phyloP scores from a whole-genome alignment of 805 yeast species.

The Diddensiella transvaalensis region DNA sequence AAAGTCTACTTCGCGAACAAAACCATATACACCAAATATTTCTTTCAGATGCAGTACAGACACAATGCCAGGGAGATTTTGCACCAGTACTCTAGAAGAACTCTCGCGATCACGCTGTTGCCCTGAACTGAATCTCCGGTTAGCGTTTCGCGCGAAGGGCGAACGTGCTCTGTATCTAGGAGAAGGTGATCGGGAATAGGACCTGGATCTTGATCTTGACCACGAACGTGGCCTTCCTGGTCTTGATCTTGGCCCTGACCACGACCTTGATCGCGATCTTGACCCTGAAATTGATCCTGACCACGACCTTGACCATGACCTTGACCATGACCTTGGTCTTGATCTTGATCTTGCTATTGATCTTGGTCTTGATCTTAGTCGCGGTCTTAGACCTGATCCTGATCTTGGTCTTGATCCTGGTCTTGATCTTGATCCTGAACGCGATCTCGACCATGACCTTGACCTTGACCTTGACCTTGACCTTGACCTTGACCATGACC shows the following conservation, averaged over 20 bases:
- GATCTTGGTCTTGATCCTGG: slow-evolving; percentile 8
- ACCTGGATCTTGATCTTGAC: no score
- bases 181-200: no score
- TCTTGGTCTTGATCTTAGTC: slow-evolving; percentile 4
- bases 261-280: slow-evolving; percentile 10
- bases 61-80: slow-evolving; percentile 6
- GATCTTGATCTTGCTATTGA: slow-evolving; percentile 7
- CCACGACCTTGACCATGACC: slow-evolving; percentile 10
- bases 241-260: background rate
- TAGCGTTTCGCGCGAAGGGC: no score
- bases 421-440: slow-evolving; percentile 6
- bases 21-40: slow-evolving; percentile 21
- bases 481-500: slow-evolving; percentile 5
- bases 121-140: no score
- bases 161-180: no score
- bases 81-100: slow-evolving; percentile 4
- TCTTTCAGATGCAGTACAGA: slow-evolving; percentile 16
- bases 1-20: slow-evolving; percentile 9
- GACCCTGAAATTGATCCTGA: slow-evolving; percentile 6
- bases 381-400: background rate
- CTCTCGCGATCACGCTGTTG: background rate
- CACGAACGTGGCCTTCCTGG: no score
- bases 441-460: slow-evolving; percentile 4
- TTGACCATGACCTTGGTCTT: slow-evolving; percentile 4
- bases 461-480: slow-evolving; percentile 8